Evolutionary conservation across 495 filamentous ascomycete species (phyloP), one percentile per base, ranked within the genome.

Genomic region (Staphylotrichum longicolle): DNA sequence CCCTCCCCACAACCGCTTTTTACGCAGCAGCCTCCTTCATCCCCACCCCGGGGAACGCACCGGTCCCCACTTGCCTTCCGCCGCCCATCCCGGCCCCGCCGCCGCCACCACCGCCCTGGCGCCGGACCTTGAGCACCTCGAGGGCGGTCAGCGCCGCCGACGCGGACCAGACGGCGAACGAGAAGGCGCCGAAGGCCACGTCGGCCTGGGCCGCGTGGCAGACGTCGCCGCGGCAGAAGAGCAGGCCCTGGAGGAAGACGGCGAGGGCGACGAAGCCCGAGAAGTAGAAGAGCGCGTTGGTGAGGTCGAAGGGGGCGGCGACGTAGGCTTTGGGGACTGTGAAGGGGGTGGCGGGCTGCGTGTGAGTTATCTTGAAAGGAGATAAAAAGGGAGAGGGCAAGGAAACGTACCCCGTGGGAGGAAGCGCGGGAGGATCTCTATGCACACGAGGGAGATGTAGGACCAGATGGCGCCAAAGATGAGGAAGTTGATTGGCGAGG

Each of bases 221-320:
- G 6, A 81, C 78, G 48, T 66, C 70, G 42, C 80, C 81, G 27
- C 76, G 73, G 73, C 82, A 84, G 73, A 80, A 81, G 66, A 77
- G 71, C 34, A 82, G 72, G 44, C 81, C 70, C 54, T 78, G 77
- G 50, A 93, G 73, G 72, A 86, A 86, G 5, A 84, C 85, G 6
- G 83, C 81, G 27, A 91, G 76, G 0, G 89, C 88, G 68, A 91
- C 80, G 71, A 88, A 92, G 40, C 89, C 89, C 1, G 85, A 80
- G 74, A 96, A 88, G 88, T 88, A 93, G 79, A 94, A 90, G 56
- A 93, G 74, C 72, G 84, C 83, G 55, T 90, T 93, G 47, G 85
- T 54, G 44, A 74, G 67, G 68, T 93, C 90, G 54, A 90, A 65
- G 30, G 73, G 81, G 6, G 89, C 73, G 42, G 87, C 76, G n/a